Evolutionary conservation across 768 basidiomycete genomes (phyloP).

Genomic region (Mycena haematopus): DNA sequence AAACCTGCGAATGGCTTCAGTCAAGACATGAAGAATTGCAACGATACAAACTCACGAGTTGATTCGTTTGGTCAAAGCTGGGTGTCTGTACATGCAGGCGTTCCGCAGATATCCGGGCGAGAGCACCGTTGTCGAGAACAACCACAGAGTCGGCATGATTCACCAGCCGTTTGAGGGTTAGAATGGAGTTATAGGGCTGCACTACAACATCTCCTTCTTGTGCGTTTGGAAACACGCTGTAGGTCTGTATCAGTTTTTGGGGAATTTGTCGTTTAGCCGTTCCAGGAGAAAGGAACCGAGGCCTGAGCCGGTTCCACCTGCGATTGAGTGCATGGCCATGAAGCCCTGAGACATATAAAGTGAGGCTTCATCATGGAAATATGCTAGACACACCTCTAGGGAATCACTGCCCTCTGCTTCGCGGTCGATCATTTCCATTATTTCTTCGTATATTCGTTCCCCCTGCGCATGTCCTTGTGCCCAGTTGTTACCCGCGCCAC

Average conservation of each 20-base stretch:
- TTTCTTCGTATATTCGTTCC: slow-evolving; percentile 91
- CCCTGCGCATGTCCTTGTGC: slow-evolving; percentile 93
- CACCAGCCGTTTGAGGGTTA: slow-evolving; percentile 91
- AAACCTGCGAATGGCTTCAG: slow-evolving; percentile 60
- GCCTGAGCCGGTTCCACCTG: slow-evolving; percentile 97
- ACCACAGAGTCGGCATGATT: slow-evolving; percentile 98
- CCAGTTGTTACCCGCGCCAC: slow-evolving; percentile 99
- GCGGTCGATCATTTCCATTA: slow-evolving; percentile 99
- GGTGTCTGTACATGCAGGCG: slow-evolving; percentile 87
- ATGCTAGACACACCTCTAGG: slow-evolving; percentile 70
- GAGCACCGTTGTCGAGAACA: slow-evolving; percentile 94
- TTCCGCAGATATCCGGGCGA: slow-evolving; percentile 92
- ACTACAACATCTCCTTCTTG: slow-evolving; percentile 97
- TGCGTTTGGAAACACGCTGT: slow-evolving; percentile 96
- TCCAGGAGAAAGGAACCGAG: slow-evolving; percentile 98
- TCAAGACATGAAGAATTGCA: neutral
- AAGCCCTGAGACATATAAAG: slow-evolving; percentile 72
- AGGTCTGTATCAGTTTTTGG: slow-evolving; percentile 99
- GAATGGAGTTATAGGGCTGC: slow-evolving; percentile 95
- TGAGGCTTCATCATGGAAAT: neutral
- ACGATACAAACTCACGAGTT: slow-evolving; percentile 60
- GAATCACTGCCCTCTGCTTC: slow-evolving; percentile 98
- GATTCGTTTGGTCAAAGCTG: slow-evolving; percentile 91
- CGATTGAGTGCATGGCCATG: slow-evolving; percentile 98
- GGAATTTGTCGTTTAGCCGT: slow-evolving; percentile 95